Evolutionary conservation across 1,284 basidiomycete species (phyloP).

Genomic region (Volvariella surrecta): DNA sequence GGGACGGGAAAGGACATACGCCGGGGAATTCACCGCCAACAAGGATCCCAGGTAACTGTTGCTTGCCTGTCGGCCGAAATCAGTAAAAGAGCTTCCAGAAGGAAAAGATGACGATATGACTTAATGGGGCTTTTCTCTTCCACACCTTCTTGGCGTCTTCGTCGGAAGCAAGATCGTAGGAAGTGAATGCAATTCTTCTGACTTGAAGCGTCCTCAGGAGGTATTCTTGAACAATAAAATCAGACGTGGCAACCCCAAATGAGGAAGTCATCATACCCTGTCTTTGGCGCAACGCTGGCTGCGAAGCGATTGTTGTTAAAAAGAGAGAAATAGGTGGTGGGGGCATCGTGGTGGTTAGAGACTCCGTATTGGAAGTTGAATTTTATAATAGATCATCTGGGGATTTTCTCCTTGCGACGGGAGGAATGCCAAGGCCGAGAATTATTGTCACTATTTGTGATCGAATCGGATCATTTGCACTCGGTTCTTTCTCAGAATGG

Average conservation of each 20-base stretch:
- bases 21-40: slow-evolving; percentile 56
- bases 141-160: slow-evolving; percentile 67
- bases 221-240: slow-evolving; percentile 40
- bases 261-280: slow-evolving; percentile 38
- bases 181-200: slow-evolving; percentile 73
- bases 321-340: slow-evolving; percentile 74
- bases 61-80: slow-evolving; percentile 39
- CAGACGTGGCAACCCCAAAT: background rate
- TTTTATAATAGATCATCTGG: too few relatives aligned
- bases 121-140: slow-evolving; percentile 66
- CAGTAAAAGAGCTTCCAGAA: background rate
- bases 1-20: slow-evolving; percentile 18
- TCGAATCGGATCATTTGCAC: too few relatives aligned
- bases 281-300: slow-evolving; percentile 63
- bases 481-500: too few relatives aligned
- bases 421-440: too few relatives aligned
- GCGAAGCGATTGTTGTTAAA: slow-evolving; percentile 78
- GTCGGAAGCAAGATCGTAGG: slow-evolving; percentile 77
- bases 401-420: too few relatives aligned
- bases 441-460: too few relatives aligned
- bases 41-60: slow-evolving; percentile 72
- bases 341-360: slow-evolving; percentile 48
- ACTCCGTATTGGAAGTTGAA: too few relatives aligned
- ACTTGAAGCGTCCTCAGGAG: slow-evolving; percentile 69
- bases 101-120: slow-evolving; percentile 22